A percentile compares a stretch with the other conserved stretches of the same genome.
Conservation (phyloP, 208 protist species). For the Blechomonas ayalai region DNA sequence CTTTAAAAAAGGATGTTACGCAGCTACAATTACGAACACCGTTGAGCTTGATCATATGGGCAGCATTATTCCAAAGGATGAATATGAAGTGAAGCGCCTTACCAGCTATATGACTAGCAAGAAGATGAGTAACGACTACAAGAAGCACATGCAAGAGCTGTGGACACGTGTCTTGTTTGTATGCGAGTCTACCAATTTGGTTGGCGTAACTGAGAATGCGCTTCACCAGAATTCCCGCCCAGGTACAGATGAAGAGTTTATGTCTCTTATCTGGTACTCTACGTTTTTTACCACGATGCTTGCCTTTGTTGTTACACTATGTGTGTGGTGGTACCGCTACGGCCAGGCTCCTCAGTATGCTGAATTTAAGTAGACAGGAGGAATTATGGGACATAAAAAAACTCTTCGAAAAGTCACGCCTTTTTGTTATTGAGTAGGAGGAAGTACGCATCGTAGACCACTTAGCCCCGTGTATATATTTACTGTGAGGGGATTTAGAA, state of each 20-base stretch:
- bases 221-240: slow-evolving; percentile 72
- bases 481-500: no score
- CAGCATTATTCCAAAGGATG: slow-evolving; percentile 88
- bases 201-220: slow-evolving; percentile 68
- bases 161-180: slow-evolving; percentile 80
- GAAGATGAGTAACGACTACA: slow-evolving; percentile 88
- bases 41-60: slow-evolving; percentile 88
- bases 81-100: slow-evolving; percentile 83
- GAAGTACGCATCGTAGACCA: no score
- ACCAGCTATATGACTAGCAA: slow-evolving; percentile 89
- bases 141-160: slow-evolving; percentile 83
- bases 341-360: slow-evolving; percentile 78
- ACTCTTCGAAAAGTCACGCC: no score
- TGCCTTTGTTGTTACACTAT: slow-evolving; percentile 51
- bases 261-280: slow-evolving; percentile 82
- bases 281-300: slow-evolving; percentile 55
- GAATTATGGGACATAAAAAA: not conserved
- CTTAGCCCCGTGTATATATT: no score
- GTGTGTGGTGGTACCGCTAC: slow-evolving; percentile 84
- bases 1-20: slow-evolving; percentile 75
- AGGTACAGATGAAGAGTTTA: slow-evolving; percentile 87
- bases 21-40: slow-evolving; percentile 80
- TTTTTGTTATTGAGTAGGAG: no score
- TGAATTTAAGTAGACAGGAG: slow-evolving; percentile 61
- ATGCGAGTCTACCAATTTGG: slow-evolving; percentile 76